phyloP scores from a whole-genome alignment of 2,329 filamentous ascomycete genomes.

The Diaporthe velutina region DNA sequence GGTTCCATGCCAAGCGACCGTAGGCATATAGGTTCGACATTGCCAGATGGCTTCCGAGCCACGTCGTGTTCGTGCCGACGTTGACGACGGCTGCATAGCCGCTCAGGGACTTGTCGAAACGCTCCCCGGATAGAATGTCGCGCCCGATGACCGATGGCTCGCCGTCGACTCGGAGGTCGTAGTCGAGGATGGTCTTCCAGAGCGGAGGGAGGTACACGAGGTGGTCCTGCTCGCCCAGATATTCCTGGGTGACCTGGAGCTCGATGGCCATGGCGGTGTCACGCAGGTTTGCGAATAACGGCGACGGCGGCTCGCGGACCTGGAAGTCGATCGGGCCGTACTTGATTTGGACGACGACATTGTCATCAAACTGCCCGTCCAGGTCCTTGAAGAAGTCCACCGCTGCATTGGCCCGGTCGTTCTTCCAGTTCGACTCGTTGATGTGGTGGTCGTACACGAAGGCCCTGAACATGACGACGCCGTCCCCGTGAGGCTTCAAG shows the following conservation, averaged over 20 bases:
- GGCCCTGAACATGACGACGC: conserved; percentile 77
- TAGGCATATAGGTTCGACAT: conserved; percentile 82
- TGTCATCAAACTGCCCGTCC: conserved; percentile 76
- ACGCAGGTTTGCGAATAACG: conserved; percentile 68
- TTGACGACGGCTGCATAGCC: conserved; percentile 78
- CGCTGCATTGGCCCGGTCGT: conserved; percentile 77
- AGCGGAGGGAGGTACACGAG: conserved; percentile 76
- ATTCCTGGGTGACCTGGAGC: conserved; percentile 77
- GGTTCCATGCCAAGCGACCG: conserved; percentile 76
- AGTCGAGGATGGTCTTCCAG: conserved; percentile 77
- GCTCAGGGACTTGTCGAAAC: conserved; percentile 68
- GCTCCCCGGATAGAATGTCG: conserved; percentile 71
- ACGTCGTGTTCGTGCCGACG: conserved; percentile 74
- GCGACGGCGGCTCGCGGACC: conserved; percentile 75
- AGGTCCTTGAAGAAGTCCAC: conserved; percentile 75
- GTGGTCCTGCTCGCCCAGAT: conserved; percentile 78
- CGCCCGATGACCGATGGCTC: conserved; percentile 67
- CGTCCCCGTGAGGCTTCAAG: conserved; percentile 65
- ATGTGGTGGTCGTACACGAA: conserved; percentile 76
- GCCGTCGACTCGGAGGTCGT: conserved; percentile 73
- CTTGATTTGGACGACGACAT: conserved; percentile 80
- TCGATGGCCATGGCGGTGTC: conserved; percentile 69
- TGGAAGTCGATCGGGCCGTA: conserved; percentile 83
- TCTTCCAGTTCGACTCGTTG: conserved; percentile 71
- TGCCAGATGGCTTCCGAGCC: conserved; percentile 77